Evolutionary conservation across 768 basidiomycete genomes (phyloP).

Genomic region (Termitomyces sp.): DNA sequence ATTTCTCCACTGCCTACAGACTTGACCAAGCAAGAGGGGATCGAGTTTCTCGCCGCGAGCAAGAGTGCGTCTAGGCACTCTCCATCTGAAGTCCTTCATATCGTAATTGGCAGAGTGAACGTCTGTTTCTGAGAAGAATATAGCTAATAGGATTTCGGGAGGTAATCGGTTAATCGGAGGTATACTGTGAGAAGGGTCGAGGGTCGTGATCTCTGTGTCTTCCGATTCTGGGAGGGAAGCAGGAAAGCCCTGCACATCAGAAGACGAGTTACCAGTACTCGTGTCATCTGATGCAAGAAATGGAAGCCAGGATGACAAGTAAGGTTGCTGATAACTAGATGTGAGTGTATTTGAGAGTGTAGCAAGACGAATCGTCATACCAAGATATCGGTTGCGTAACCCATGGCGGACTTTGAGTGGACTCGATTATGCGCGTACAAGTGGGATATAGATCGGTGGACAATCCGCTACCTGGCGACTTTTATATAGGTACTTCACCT

Average conservation of each 20-base stretch:
- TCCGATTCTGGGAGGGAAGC: too few species aligned
- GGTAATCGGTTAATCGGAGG: conserved; percentile 2
- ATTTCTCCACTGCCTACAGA: conserved; percentile 1
- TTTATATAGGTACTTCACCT: too few species aligned
- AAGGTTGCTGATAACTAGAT: not conserved
- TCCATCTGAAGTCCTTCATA: not conserved
- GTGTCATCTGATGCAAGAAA: not conserved
- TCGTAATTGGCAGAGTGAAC: not conserved
- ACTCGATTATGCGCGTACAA: not conserved
- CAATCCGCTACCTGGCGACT: too few species aligned
- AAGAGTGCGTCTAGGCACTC: not conserved
- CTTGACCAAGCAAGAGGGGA: conserved; percentile 2
- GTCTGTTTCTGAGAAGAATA: not conserved
- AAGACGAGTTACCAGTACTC: not conserved
- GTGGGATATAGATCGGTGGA: not conserved
- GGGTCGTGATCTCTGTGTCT: not conserved
- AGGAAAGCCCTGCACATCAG: too few species aligned
- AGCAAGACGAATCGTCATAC: not conserved
- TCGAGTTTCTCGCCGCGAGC: not conserved
- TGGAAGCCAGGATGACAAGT: not conserved
- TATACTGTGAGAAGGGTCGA: not conserved
- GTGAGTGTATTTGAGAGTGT: not conserved
- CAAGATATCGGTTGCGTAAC: not conserved
- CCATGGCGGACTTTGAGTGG: not conserved
- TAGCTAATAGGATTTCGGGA: not conserved